These are phyloP conservation scores for Avena atlantica DNA, from an alignment of 176 grass and related monocot species.

Conservation along the genomic window DNA sequence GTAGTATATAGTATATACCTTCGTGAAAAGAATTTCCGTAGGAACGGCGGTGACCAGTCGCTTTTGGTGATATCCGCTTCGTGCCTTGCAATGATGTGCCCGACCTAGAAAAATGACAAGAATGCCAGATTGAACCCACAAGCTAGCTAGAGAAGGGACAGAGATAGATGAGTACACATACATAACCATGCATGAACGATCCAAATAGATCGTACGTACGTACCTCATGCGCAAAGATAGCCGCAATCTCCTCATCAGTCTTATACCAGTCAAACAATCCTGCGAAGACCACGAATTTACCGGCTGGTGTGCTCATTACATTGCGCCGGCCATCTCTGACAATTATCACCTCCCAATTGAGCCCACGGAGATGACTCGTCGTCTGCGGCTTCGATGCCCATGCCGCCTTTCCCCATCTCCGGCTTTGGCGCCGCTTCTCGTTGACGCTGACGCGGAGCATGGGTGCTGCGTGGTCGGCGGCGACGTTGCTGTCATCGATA, in stretches of 20 bases:
- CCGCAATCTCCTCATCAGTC: background rate
- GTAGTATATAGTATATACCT: background rate
- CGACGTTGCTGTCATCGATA: background rate
- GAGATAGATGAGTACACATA: background rate
- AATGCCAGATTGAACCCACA: background rate
- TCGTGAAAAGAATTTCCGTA: background rate
- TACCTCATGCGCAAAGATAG: background rate
- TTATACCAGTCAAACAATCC: background rate
- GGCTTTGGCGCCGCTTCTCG: background rate
- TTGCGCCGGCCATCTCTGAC: rapidly evolving
- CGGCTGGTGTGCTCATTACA: no score
- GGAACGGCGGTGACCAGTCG: rapidly evolving
- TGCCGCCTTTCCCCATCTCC: background rate
- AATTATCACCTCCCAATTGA: background rate
- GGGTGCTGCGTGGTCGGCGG: background rate
- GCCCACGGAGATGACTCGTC: background rate
- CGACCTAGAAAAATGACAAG: background rate
- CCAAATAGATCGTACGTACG: background rate
- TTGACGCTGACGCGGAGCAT: background rate
- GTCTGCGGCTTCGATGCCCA: background rate
- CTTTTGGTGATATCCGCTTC: background rate
- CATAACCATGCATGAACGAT: background rate
- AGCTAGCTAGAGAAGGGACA: no score
- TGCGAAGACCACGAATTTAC: background rate
- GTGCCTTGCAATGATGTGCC: background rate